Base-by-base conservation (phyloP, 2,329 filamentous ascomycete species). In the Tolypocladium inflatum region DNA sequence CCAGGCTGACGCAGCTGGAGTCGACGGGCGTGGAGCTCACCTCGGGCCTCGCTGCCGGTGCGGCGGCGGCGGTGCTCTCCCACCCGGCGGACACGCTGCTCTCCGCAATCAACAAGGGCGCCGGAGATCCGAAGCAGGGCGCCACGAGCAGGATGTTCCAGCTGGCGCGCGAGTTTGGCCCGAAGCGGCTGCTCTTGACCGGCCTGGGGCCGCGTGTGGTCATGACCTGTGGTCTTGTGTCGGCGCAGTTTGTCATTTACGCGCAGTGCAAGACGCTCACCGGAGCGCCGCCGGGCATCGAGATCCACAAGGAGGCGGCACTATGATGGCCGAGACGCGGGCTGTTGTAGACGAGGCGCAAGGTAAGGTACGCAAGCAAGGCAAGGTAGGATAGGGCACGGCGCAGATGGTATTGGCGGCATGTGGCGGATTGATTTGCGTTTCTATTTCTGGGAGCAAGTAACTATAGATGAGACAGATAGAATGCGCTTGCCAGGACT, bases 1-100 rank as follows among this genome's bases (percentile, higher is more conserved):
- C 81, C 62, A 82, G 78, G 63, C 79, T 90, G 66, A 87, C 86
- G 60, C 80, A 84, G 64, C 80, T 86, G 64, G 85, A 87, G 70
- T 88, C 90, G 72, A 96, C 91, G 54, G 83, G 82, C 67, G 86
- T 95, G 71, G 95, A 96, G 79, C 82, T 96, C 68, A 85, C 88
- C 45, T 92, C 90, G 65, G 91, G 91, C 80, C 79, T 96, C 66
- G 83, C 92, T 59, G 91, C 91, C 57, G 91, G 91, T 82, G 90
- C 93, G 68, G 91, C 90, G 56, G 91, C 91, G 43, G 91, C 91
- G 61, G 80, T 96, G 59, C 83, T 96, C 68, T 96, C 91, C 42
- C 91, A 96, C 73, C 91, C 91, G 43, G 91, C 91, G 62, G 91
- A 96, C 62, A 82, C 79, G 17, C 70, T 82, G 59, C 71, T 81